phyloP scores from a whole-genome alignment of 192 early-diverging fungal genomes.

The Coemansia sp. region DNA sequence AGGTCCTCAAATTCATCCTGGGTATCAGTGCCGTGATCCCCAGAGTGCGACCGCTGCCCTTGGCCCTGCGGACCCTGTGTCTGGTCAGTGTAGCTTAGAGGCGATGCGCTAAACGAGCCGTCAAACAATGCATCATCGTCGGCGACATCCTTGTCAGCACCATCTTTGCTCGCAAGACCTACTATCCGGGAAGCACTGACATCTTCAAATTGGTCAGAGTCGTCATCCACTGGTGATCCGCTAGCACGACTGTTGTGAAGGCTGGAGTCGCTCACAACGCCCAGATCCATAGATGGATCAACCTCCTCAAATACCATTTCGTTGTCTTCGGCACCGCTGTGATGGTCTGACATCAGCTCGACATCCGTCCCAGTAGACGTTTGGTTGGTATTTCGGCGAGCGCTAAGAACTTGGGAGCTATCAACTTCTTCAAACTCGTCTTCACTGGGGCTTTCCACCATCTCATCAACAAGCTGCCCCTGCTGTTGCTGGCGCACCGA shows the following conservation, averaged over 20 bases:
- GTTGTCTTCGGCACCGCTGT: constrained; percentile 21
- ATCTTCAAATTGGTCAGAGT: constrained; percentile 50
- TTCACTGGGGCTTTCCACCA: constrained; percentile 28
- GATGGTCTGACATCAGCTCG: constrained; percentile 13
- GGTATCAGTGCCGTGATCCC: constrained; percentile 8
- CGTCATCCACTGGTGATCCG: constrained; percentile 16
- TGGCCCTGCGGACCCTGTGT: neutral
- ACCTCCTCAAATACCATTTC: constrained; percentile 48
- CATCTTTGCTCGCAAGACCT: neutral
- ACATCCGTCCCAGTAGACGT: constrained; percentile 1
- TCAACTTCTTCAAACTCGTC: constrained; percentile 52
- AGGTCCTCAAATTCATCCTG: constrained; percentile 46
- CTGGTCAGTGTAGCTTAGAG: constrained; percentile 9
- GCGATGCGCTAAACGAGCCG: constrained; percentile 20
- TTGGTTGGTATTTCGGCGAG: neutral
- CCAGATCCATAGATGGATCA: constrained; percentile 18
- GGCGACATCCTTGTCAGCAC: neutral
- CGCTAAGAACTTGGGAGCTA: constrained; percentile 21
- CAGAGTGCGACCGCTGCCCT: constrained; percentile 4
- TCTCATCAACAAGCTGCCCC: constrained; percentile 30
- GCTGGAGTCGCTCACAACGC: constrained; percentile 5
- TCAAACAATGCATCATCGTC: constrained; percentile 37
- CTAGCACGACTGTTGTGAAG: constrained; percentile 2
- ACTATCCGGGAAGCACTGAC: constrained; percentile 11
- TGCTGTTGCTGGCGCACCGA: constrained; percentile 12